Base-by-base conservation (phyloP, 2,329 filamentous ascomycete genomes). In the Nothopassalora personata region DNA sequence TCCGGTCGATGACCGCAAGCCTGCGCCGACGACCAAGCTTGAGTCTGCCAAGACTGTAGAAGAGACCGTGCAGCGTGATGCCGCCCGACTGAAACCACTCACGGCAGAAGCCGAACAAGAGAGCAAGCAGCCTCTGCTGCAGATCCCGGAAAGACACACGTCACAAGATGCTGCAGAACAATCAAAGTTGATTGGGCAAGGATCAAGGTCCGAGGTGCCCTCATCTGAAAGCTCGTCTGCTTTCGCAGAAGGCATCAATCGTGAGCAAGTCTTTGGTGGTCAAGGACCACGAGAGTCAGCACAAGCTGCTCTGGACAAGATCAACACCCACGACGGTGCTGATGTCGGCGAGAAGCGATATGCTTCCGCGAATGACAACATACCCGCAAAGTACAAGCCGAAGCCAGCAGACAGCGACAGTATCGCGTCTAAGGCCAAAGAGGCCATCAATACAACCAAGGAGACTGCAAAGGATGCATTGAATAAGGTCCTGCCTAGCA, bases 41-140 rank as follows among this genome's bases (percentile, higher is more conserved):
- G 33, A 51, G 31, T n/a, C 36, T 13, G 56, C 27, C 7, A 54
- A 55, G 2, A 34, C 53, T 23, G 10, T 54, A 5, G 65, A 71
- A 6, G 66, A 65, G 6, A 68, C 65, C 33, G 61, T 68, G 3
- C 56, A 70, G 48, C 64, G 71, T 13, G 72, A 74, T 53, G 63
- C 62, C n/a, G 57, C 66, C 33, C 53, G 66, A 36, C 60, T 74
- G 15, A 74, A 73, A 56, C 69, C 69, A 3, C 39, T 65, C 30
- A 71, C 67, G 19, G 54, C 62, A 1, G 63, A 69, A 55, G 68
- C 67, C 1, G 67, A 70, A 18, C 54, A 64, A 33, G 64, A 62
- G 10, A 70, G 66, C 62, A 65, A 68, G 48, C 72, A 73, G 58
- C 66, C 71, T 19, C 60, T 72, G 6, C 56, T 73, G 30, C 65